Conservation (phyloP, 176 grass and related monocot genomes). For the Carex myosuroides region DNA sequence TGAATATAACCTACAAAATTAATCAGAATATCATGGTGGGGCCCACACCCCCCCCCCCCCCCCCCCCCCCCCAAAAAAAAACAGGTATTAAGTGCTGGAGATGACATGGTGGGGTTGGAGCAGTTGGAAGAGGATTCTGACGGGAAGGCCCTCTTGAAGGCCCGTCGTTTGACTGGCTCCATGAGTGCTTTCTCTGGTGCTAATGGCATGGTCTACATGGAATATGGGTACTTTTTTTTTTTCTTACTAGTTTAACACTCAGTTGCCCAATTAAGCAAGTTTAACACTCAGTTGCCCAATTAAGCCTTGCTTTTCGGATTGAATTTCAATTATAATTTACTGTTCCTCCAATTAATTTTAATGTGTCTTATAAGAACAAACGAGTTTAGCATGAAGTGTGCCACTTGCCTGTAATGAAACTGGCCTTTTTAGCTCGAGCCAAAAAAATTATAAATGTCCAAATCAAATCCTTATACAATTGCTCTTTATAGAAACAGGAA, state of each 20-base stretch:
- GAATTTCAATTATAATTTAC: not conserved
- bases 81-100: constrained; percentile 76
- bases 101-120: constrained; percentile 88
- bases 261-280: not conserved
- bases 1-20: not conserved
- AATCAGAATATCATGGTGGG: not conserved
- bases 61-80: not conserved
- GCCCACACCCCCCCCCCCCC: too few species aligned
- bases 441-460: not conserved
- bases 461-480: not conserved
- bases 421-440: not conserved
- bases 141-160: constrained; percentile 66
- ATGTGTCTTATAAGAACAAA: not conserved
- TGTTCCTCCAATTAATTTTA: not conserved
- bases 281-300: not conserved
- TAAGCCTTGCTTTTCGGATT: not conserved
- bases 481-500: not conserved
- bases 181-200: constrained; percentile 85
- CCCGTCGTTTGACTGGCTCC: constrained; percentile 49
- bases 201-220: constrained; percentile 77
- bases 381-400: not conserved
- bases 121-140: constrained; percentile 93
- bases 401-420: not conserved
- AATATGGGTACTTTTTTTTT: constrained; percentile 57
- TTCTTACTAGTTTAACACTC: not conserved